Conservation (phyloP, 176 grass and related monocot species). For the Oryza longistaminata region DNA sequence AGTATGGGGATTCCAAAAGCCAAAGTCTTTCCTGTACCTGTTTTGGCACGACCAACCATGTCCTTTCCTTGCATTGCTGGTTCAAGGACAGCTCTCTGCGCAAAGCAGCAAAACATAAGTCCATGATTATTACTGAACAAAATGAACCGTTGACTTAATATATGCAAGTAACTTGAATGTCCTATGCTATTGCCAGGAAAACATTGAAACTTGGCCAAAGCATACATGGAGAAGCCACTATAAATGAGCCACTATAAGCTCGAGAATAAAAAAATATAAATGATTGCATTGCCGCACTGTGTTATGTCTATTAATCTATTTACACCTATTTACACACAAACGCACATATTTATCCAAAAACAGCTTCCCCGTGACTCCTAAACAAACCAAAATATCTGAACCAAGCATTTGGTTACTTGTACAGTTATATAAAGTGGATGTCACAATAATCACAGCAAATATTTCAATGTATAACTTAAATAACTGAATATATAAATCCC, state of each 20-base stretch:
- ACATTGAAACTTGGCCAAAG: background rate
- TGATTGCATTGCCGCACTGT: background rate
- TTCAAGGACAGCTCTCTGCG: constrained; percentile 91
- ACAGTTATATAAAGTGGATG: too few species aligned
- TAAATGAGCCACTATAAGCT: background rate
- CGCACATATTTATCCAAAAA: background rate
- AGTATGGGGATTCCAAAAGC: constrained; percentile 97
- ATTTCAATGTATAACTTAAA: background rate
- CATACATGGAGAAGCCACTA: background rate
- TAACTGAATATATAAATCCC: background rate
- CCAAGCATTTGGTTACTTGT: background rate
- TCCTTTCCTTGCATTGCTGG: constrained; percentile 96
- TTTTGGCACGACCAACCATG: constrained; percentile 96
- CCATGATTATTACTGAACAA: constrained; percentile 3
- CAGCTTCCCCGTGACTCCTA: background rate
- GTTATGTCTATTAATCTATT: background rate
- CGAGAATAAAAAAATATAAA: background rate
- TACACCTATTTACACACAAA: background rate
- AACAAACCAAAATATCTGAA: background rate
- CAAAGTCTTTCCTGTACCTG: constrained; percentile 95
- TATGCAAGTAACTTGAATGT: background rate
- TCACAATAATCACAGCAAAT: too few species aligned
- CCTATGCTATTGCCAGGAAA: background rate
- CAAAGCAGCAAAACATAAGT: constrained; percentile 18
- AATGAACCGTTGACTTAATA: background rate